Conservation (phyloP, 75 land plant species). For the Isoetes taiwanensis region DNA sequence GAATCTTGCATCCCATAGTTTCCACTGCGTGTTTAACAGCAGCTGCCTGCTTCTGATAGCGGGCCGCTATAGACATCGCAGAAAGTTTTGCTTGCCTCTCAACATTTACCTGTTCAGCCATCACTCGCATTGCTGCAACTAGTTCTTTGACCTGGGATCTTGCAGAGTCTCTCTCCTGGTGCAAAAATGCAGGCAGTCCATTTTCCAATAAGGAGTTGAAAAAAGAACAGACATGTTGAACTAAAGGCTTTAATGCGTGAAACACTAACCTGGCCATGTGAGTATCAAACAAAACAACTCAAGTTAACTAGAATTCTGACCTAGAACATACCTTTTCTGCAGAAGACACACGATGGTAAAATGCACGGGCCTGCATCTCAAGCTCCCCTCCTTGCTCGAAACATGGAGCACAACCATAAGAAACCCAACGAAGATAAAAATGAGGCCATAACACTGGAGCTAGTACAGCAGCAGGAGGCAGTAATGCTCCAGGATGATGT, state of each 20-base stretch:
- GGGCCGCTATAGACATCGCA: constrained; percentile 33
- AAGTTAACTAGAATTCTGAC: not conserved
- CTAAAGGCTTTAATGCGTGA: not conserved
- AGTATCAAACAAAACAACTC: not conserved
- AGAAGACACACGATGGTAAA: constrained; percentile 39
- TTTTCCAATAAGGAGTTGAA: not conserved
- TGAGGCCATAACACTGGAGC: constrained; percentile 94
- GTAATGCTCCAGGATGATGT: constrained; percentile 37
- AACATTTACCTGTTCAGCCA: constrained; percentile 36
- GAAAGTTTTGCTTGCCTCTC: constrained; percentile 36
- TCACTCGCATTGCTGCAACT: constrained; percentile 24
- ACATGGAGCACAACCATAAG: constrained; percentile 10
- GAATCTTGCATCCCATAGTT: constrained; percentile 71
- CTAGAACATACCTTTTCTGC: constrained; percentile 40
- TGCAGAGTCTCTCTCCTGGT: constrained; percentile 63
- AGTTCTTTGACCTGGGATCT: constrained; percentile 44
- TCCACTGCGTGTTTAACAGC: constrained; percentile 68
- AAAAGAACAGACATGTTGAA: not conserved
- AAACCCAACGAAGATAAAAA: constrained; percentile 83
- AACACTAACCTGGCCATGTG: too few relatives aligned
- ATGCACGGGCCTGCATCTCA: constrained; percentile 41
- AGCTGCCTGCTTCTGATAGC: constrained; percentile 39
- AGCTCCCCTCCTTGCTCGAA: constrained; percentile 54
- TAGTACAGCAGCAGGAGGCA: constrained; percentile 92
- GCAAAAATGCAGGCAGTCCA: not conserved